phyloP scores from a whole-genome alignment of 2,329 filamentous ascomycete genomes.

The Exophiala oligosperma region DNA sequence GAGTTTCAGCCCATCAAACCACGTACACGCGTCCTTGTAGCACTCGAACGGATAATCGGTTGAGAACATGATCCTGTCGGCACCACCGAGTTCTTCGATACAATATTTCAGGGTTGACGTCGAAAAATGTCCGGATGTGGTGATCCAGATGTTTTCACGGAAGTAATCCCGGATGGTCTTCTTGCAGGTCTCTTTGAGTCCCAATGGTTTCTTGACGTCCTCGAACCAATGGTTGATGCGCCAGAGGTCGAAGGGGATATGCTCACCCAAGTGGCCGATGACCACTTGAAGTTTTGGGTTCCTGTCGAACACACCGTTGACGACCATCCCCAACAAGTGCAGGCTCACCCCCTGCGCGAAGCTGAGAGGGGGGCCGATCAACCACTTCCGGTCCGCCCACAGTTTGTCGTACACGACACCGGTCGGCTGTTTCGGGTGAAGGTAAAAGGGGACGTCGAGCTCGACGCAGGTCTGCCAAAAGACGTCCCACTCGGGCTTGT shows the following conservation, averaged over 20 bases:
- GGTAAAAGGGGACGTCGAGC: slow-evolving; percentile 32
- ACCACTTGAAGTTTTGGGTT: slow-evolving; percentile 31
- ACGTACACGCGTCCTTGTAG: slow-evolving; percentile 29
- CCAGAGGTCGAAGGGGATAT: slow-evolving; percentile 46
- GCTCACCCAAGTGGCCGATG: slow-evolving; percentile 32
- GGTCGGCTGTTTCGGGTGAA: slow-evolving; percentile 41
- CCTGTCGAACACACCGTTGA: slow-evolving; percentile 32
- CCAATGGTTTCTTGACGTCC: slow-evolving; percentile 31
- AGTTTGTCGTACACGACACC: slow-evolving; percentile 38
- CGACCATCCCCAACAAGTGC: slow-evolving; percentile 32
- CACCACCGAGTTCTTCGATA: slow-evolving; percentile 40
- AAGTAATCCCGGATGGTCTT: slow-evolving; percentile 48
- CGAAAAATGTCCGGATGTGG: slow-evolving; percentile 43
- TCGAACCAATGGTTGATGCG: slow-evolving; percentile 36
- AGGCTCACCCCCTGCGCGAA: slow-evolving; percentile 32
- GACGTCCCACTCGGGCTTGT: slow-evolving; percentile 59
- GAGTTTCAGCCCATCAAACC: slow-evolving; percentile 26
- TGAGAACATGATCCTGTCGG: slow-evolving; percentile 43
- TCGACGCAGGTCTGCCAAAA: slow-evolving; percentile 30
- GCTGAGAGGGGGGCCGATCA: slow-evolving; percentile 30
- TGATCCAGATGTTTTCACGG: slow-evolving; percentile 44
- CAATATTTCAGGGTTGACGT: slow-evolving; percentile 40
- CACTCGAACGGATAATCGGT: slow-evolving; percentile 38
- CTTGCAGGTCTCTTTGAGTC: slow-evolving; percentile 39
- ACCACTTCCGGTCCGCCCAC: slow-evolving; percentile 31